Evolutionary conservation across 2,329 filamentous ascomycete species (phyloP), one percentile per base, ranked within the genome.

Genomic region (Pseudogymnoascus sp.): DNA sequence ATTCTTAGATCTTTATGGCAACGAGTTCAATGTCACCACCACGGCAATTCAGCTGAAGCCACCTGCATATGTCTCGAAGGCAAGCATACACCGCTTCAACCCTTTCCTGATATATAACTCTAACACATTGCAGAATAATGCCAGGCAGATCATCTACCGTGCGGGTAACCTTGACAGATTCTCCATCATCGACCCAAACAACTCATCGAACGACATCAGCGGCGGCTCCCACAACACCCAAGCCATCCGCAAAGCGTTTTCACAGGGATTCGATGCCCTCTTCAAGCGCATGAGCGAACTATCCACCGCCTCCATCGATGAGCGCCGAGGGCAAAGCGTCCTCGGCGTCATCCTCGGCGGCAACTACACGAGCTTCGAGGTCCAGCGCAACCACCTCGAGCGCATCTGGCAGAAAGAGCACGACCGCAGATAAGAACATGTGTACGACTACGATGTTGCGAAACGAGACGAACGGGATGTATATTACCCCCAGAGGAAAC

Each of bases 181-280:
- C 1, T 89, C 88, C 7, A 96, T 99, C 68, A 88, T 96, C 62
- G 94, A 99, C 70, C 94, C 94, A 0, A 96, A 97, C 72, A 89
- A 90, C 62, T 72, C 83, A 0, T 76, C 80, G 25, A 97, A 97
- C 71, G 94, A 99, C 69, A 94, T 99, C 25, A 87, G 94, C 0
- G 91, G 91, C 8, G 92, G 92, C 8, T 94, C 91, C 0, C 81
- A 78, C 50, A 88, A 90, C 65, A 89, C 88, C 6, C 66, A 74
- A 0, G 77, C 82, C 7, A 89, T 97, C 57, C 77, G 90, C 65
- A 71, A 78, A n/a, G 78, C 80, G 11, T 97, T 99, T 72, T 76
- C 81, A 1, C 75, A 84, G 2, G 89, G 89, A 0, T 82, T 85
- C 69, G 69, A 77, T 8, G 71, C 72, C 2, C 74, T 96, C 14